Base-by-base conservation (phyloP, 352 stramenopile species). In the Phytophthora vignae region DNA sequence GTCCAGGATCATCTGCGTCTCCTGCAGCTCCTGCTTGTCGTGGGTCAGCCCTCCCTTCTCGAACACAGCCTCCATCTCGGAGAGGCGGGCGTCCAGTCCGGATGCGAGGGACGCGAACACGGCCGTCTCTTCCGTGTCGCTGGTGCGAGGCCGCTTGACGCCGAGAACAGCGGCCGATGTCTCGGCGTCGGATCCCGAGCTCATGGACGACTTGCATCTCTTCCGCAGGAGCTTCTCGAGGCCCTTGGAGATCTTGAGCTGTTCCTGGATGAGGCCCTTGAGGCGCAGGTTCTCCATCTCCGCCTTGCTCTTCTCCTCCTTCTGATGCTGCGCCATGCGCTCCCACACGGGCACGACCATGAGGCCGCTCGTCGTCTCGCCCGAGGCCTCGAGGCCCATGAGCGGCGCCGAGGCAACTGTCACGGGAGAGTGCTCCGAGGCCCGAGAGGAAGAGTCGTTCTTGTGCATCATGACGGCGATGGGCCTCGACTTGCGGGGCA, bases 221-320 rank as follows among this genome's bases (percentile, higher is more conserved):
- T 86, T 88, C 57, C 79, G 78, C 22, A 90, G 61, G 1, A 90
- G 71, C 40, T 90, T 90, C 64, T 87, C 79, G 8, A 90, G 75
- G 4, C 79, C 76, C 50, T 85, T 85, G 14, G 82, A 87, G 33
- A 87, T 83, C 69, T 87, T 87, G 11, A 87, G 50, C 57, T 90
- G 82, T 17, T 85, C 79, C 57, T 87, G 73, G 22, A 90, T 78
- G 11, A 87, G 73, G 15, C 74, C 71, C 52, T 87, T 90, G 27
- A 90, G 77, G 2, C 79, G 79, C 36, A 86, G 70, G 54, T 93
- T 93, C 63, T 93, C 82, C 80, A 90, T 89, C 77, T 91, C 82
- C 0, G 83, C 83, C 55, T 87, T 85, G 57, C 79, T 86, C 65
- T 88, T 88, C 60, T 89, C 82, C 52, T 90, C 81, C 49, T 89